A percentile compares a stretch with the other conserved stretches of the same genome.
Evolutionary conservation across 768 basidiomycete species (phyloP).

Genomic region (Suillus clintonianus): DNA sequence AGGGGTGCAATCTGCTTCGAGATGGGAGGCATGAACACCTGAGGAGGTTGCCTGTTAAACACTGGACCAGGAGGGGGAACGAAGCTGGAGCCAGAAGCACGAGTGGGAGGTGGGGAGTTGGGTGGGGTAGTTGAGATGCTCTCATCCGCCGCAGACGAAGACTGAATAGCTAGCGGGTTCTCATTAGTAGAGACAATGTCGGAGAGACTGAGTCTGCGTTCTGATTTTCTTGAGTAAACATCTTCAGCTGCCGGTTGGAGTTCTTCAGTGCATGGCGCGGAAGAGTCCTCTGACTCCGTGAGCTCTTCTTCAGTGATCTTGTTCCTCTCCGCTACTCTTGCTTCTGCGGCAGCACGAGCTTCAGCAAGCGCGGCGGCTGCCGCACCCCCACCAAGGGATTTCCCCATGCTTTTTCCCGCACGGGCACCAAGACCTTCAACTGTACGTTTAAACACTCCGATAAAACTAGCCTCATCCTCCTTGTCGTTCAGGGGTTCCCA

Average conservation of each 20-base stretch:
- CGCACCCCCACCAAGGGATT: slow-evolving; percentile 62
- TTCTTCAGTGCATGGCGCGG: slow-evolving; percentile 8
- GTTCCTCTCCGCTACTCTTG: slow-evolving; percentile 65
- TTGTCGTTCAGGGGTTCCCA: slow-evolving; percentile 10
- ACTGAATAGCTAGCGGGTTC: slow-evolving; percentile 27
- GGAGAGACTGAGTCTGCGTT: slow-evolving; percentile 55
- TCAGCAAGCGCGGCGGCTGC: slow-evolving; percentile 61
- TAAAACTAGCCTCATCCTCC: slow-evolving; percentile 47
- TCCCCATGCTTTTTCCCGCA: slow-evolving; percentile 57
- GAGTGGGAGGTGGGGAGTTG: slow-evolving; percentile 48
- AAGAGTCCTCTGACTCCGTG: slow-evolving; percentile 27
- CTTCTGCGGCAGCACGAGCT: slow-evolving; percentile 66
- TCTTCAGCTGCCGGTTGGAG: slow-evolving; percentile 7
- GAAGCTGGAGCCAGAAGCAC: slow-evolving; percentile 22
- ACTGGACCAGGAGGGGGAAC: slow-evolving; percentile 46
- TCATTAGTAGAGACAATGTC: slow-evolving; percentile 54
- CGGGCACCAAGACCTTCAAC: slow-evolving; percentile 67
- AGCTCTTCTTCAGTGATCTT: slow-evolving; percentile 40
- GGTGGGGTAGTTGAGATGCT: slow-evolving; percentile 60
- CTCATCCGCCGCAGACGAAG: slow-evolving; percentile 20
- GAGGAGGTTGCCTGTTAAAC: slow-evolving; percentile 55
- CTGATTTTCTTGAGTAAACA: slow-evolving; percentile 11
- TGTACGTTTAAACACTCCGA: slow-evolving; percentile 70
- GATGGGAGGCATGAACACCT: slow-evolving; percentile 26
- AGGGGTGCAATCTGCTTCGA: slow-evolving; percentile 14